Conservation (phyloP, 2,329 filamentous ascomycete genomes). For the Ceratocystis cacaofunesta region DNA sequence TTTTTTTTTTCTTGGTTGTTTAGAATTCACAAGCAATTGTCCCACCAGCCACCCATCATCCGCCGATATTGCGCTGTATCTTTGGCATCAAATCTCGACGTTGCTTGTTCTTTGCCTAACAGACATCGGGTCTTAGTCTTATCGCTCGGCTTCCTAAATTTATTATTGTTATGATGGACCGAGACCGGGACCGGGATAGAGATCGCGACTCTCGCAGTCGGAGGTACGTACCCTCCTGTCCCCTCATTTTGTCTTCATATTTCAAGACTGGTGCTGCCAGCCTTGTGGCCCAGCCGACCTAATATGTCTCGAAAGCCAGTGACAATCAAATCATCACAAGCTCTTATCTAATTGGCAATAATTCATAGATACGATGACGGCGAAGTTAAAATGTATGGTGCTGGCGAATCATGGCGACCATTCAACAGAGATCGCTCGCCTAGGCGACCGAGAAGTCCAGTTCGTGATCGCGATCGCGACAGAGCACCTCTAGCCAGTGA, state of each 20-base stretch:
- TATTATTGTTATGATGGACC: background rate
- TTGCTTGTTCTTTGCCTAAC: background rate
- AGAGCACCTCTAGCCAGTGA: background rate
- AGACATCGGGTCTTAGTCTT: background rate
- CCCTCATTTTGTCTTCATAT: background rate
- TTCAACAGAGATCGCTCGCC: constrained; percentile 36
- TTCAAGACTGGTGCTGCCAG: background rate
- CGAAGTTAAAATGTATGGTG: constrained; percentile 46
- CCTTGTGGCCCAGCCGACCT: background rate
- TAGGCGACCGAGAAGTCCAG: constrained; percentile 24
- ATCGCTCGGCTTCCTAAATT: background rate
- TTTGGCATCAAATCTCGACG: background rate
- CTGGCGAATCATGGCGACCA: constrained; percentile 46
- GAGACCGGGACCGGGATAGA: constrained; percentile 11
- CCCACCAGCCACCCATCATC: background rate
- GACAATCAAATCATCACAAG: background rate
- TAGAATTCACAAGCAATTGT: background rate
- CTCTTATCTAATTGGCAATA: background rate
- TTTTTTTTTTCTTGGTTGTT: background rate
- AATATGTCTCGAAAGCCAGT: background rate
- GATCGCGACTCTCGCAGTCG: constrained; percentile 26
- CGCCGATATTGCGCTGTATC: background rate
- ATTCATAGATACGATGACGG: constrained; percentile 41
- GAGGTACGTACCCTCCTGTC: constrained; percentile 22
- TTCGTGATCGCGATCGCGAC: background rate